A percentile compares a stretch with the other conserved stretches of the same genome.
Evolutionary conservation across 2,329 filamentous ascomycete species (phyloP).

Genomic region (Verticillium alfalfae): DNA sequence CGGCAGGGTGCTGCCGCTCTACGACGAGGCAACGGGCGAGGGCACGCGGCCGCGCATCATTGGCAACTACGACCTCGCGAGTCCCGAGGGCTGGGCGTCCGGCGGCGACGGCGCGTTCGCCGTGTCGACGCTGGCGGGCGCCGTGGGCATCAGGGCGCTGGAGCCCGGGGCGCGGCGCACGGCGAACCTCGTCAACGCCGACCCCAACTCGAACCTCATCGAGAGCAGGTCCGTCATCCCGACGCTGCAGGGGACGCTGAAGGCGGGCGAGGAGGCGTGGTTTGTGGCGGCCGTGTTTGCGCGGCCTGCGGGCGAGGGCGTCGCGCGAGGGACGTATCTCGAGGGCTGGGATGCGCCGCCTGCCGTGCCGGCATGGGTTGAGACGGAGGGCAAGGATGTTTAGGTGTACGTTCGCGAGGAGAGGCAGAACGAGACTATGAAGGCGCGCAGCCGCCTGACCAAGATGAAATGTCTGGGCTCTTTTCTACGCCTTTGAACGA

Average conservation of each 20-base stretch:
- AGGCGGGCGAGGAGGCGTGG: conserved; percentile 53
- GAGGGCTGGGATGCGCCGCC: conserved; percentile 57
- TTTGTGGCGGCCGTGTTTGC: conserved; percentile 69
- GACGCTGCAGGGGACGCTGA: conserved; percentile 58
- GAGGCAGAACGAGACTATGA: too few relatives aligned
- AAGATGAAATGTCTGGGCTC: too few relatives aligned
- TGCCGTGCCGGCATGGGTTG: conserved; percentile 54
- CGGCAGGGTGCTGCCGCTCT: conserved; percentile 44
- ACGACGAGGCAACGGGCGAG: conserved; percentile 34
- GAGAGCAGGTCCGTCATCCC: conserved; percentile 69
- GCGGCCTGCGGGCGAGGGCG: conserved; percentile 51
- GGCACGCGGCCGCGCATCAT: conserved; percentile 51
- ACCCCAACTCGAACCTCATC: conserved; percentile 74
- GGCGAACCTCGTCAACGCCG: conserved; percentile 66
- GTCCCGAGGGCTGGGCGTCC: conserved; percentile 45
- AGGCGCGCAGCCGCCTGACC: too few relatives aligned
- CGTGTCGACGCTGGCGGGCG: conserved; percentile 37
- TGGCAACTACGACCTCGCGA: conserved; percentile 54
- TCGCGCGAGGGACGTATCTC: conserved; percentile 47
- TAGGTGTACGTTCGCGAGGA: background rate
- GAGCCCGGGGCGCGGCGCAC: conserved; percentile 43
- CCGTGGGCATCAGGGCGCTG: conserved; percentile 50
- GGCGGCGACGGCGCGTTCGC: conserved; percentile 50
- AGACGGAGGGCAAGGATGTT: conserved; percentile 37
- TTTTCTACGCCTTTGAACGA: too few relatives aligned